Conservation (phyloP, 768 basidiomycete species). For the Candolleomyces aberdarensis region DNA sequence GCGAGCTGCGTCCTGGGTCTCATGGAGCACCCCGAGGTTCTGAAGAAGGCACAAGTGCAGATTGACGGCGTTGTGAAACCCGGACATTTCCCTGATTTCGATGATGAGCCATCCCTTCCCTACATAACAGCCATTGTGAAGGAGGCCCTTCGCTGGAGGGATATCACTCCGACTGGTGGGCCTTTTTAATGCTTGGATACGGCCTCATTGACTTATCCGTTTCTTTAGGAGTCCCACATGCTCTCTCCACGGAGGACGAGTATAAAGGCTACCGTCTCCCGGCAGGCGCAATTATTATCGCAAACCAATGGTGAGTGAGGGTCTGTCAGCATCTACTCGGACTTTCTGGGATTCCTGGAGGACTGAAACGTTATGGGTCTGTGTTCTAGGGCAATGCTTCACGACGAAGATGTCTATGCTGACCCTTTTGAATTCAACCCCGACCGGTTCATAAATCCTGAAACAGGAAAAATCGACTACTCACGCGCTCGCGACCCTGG, state of each 20-base stretch:
- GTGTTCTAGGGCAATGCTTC: slow-evolving; percentile 36
- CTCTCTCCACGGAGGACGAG: slow-evolving; percentile 22
- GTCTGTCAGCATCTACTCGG: background rate
- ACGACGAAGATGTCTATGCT: slow-evolving; percentile 34
- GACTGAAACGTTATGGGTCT: background rate
- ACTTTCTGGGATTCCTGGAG: too few relatives aligned
- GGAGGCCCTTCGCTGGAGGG: too few relatives aligned
- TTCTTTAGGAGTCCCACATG: slow-evolving; percentile 19
- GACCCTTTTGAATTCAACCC: slow-evolving; percentile 40
- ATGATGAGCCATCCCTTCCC: slow-evolving; percentile 24
- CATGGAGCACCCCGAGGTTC: slow-evolving; percentile 14
- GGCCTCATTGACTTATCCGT: background rate
- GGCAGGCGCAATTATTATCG: slow-evolving; percentile 28
- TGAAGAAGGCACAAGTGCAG: slow-evolving; percentile 30
- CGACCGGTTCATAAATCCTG: too few relatives aligned
- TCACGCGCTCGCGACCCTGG: too few relatives aligned
- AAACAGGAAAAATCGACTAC: too few relatives aligned
- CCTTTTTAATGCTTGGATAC: too few relatives aligned
- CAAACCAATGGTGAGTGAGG: slow-evolving; percentile 26
- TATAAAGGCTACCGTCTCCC: slow-evolving; percentile 29
- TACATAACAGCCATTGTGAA: too few relatives aligned
- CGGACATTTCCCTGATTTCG: slow-evolving; percentile 29
- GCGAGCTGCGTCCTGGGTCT: slow-evolving; percentile 12
- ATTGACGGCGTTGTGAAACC: slow-evolving; percentile 29
- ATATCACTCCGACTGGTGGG: slow-evolving; percentile 22